Percentiles rank a stretch among this genome's conserved stretches.
Evolutionary conservation across 176 grass and related monocot genomes (phyloP).

Genomic region (Bolboschoenus planiculmis): DNA sequence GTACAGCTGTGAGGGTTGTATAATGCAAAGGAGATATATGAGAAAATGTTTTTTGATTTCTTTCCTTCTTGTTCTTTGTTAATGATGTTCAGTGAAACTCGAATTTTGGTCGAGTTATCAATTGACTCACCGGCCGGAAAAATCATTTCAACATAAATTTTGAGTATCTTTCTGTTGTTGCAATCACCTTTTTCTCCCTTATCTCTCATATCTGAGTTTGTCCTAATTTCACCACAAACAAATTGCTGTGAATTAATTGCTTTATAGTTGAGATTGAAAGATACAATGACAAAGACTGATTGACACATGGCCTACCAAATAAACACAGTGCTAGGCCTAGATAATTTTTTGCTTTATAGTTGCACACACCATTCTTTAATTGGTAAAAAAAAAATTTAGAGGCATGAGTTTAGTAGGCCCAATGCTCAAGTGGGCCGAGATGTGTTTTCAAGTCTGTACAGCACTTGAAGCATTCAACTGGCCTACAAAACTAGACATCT

Average conservation of each 20-base stretch:
- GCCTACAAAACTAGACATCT: neutral
- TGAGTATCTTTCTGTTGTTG: neutral
- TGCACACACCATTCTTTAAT: neutral
- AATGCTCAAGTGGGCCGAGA: neutral
- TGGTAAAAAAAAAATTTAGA: neutral
- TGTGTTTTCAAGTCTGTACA: neutral
- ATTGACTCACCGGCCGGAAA: neutral
- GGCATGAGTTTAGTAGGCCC: neutral
- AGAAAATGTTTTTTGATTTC: neutral
- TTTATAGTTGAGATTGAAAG: neutral
- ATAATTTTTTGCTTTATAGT: neutral
- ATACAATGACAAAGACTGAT: too few relatives aligned
- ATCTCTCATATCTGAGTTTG: neutral
- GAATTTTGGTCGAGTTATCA: neutral
- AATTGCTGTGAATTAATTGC: neutral
- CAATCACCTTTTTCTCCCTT: neutral
- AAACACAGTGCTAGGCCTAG: neutral
- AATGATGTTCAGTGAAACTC: neutral
- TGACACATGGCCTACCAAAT: neutral
- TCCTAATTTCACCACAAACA: neutral
- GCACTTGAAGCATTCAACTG: neutral
- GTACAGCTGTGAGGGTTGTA: conserved; percentile 24
- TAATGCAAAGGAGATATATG: conserved; percentile 1
- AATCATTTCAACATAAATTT: neutral
- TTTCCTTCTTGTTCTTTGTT: neutral